Evolutionary conservation across 495 filamentous ascomycete genomes (phyloP).

Genomic region (Xylaria palmicola): DNA sequence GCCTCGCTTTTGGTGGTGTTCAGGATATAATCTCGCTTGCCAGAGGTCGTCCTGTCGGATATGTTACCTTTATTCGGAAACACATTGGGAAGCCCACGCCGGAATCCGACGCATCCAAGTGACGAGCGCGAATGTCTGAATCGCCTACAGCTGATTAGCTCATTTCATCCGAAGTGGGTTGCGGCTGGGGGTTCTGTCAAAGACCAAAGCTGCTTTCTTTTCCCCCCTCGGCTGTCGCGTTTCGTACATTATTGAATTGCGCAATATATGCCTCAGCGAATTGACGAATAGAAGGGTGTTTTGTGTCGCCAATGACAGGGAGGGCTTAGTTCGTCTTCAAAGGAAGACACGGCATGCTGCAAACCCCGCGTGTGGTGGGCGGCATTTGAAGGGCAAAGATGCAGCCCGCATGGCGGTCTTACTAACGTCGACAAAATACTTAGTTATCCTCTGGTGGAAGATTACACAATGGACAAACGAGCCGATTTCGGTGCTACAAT

Average conservation of each 20-base stretch:
- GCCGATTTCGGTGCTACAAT: background rate
- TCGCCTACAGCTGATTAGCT: background rate
- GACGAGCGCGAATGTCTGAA: background rate
- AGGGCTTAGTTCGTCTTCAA: background rate
- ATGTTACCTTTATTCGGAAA: slow-evolving; percentile 66
- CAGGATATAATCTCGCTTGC: slow-evolving; percentile 68
- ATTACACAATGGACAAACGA: background rate
- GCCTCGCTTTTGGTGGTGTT: slow-evolving; percentile 74
- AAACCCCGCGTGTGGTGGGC: background rate
- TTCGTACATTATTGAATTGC: background rate
- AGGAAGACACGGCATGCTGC: background rate
- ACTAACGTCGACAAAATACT: background rate
- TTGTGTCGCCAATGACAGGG: background rate
- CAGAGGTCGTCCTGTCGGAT: slow-evolving; percentile 68
- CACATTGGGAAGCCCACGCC: slow-evolving; percentile 26
- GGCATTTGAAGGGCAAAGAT: background rate
- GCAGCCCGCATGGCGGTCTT: background rate
- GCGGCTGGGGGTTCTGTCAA: background rate
- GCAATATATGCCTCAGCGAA: background rate
- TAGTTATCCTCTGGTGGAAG: background rate
- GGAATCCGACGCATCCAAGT: slow-evolving; percentile 17
- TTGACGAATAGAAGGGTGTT: background rate
- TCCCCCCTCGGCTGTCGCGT: slow-evolving; percentile 2
- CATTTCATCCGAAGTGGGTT: background rate
- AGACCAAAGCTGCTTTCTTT: background rate